Evolutionary conservation across 2,329 filamentous ascomycete species (phyloP).

Genomic region (Trichoderma guizhouense): DNA sequence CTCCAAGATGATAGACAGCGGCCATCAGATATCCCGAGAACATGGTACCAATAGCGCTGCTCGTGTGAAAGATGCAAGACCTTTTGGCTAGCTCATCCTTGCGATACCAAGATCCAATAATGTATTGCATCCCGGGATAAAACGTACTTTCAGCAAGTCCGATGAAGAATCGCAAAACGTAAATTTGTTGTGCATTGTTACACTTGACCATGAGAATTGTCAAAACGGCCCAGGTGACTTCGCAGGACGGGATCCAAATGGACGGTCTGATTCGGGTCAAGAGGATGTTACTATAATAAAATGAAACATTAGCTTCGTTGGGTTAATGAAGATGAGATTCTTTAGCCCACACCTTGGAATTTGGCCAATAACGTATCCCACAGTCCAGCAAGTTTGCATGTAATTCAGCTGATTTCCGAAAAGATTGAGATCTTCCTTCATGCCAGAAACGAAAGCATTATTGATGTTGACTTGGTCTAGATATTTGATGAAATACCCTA

Average conservation of each 20-base stretch:
- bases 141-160: constrained; percentile 39
- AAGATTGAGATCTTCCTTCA: constrained; percentile 52
- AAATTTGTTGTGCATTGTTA: constrained; percentile 36
- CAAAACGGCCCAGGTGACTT: constrained; percentile 31
- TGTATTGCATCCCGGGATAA: constrained; percentile 38
- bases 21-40: constrained; percentile 37
- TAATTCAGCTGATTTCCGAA: constrained; percentile 48
- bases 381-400: constrained; percentile 51
- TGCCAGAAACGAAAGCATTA: constrained; percentile 41
- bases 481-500: constrained; percentile 40
- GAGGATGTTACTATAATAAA: constrained; percentile 30
- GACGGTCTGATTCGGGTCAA: constrained; percentile 38
- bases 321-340: background rate
- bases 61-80: constrained; percentile 41
- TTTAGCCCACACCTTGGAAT: constrained; percentile 28
- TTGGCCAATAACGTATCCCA: constrained; percentile 55
- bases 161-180: constrained; percentile 42
- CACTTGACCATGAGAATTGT: constrained; percentile 37
- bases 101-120: constrained; percentile 44
- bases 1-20: constrained; percentile 32
- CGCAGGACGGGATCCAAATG: constrained; percentile 41
- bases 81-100: constrained; percentile 43
- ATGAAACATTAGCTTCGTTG: background rate
- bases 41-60: constrained; percentile 26
- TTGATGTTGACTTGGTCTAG: constrained; percentile 35